Conservation (phyloP, 257 asterid species). For the Sherardia arvensis region DNA sequence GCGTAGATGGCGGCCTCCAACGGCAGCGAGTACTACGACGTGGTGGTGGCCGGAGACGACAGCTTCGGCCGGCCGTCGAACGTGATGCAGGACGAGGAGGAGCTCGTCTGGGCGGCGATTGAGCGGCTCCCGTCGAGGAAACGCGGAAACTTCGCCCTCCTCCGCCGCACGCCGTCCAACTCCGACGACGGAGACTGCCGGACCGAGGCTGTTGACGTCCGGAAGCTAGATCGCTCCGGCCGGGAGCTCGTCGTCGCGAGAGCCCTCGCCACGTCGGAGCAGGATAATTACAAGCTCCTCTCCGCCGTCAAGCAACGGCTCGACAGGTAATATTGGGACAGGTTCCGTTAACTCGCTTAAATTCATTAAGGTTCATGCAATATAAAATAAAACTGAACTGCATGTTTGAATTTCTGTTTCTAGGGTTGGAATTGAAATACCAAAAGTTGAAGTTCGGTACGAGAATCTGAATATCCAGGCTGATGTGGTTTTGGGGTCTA, state of each 20-base stretch:
- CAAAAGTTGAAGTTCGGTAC: conserved; percentile 77
- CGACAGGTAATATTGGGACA: conserved; percentile 44
- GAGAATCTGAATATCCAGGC: conserved; percentile 54
- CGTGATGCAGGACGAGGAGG: conserved; percentile 57
- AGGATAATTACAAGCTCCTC: conserved; percentile 64
- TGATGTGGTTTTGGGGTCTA: conserved; percentile 60
- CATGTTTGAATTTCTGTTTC: no score
- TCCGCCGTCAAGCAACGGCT: conserved; percentile 71
- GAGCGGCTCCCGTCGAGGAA: conserved; percentile 66
- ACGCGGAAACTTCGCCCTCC: conserved; percentile 36
- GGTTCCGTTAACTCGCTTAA: no score
- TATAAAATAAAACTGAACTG: no score
- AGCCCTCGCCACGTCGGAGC: conserved; percentile 70
- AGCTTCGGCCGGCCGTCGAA: conserved; percentile 53
- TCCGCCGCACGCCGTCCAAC: conserved; percentile 27
- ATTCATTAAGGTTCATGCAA: no score
- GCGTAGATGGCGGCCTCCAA: conserved; percentile 57
- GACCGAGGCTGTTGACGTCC: conserved; percentile 50
- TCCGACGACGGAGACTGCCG: conserved; percentile 15
- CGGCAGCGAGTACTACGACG: conserved; percentile 65
- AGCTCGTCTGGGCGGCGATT: conserved; percentile 69
- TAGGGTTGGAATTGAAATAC: conserved; percentile 44
- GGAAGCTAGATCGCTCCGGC: conserved; percentile 49
- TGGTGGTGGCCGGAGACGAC: conserved; percentile 38
- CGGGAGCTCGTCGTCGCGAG: conserved; percentile 64